phyloP scores from a whole-genome alignment of 805 yeast genomes.

The Lipomyces sp. region DNA sequence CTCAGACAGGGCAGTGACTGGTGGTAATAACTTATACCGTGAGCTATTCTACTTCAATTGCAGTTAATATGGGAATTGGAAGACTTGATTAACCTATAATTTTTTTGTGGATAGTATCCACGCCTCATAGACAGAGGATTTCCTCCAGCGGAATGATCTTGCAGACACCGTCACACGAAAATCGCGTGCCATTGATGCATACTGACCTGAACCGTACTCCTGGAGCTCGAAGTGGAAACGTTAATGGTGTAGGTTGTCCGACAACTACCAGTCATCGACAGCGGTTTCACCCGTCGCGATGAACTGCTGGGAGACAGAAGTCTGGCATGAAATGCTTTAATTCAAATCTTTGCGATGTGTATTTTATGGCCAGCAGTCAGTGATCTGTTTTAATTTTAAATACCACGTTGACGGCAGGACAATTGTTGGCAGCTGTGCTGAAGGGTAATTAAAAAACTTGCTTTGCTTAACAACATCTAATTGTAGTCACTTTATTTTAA shows the following conservation, averaged over 20 bases:
- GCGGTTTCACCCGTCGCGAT: neutral
- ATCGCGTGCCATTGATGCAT: conserved; percentile 1
- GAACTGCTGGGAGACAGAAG: neutral
- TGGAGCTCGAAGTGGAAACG: conserved; percentile 3
- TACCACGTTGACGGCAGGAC: neutral
- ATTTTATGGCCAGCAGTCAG: neutral
- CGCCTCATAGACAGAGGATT: neutral
- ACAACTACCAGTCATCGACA: neutral
- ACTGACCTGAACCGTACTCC: neutral
- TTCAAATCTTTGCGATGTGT: neutral
- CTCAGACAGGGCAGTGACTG: neutral
- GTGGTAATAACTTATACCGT: neutral
- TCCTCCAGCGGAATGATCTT: neutral
- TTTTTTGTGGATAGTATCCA: neutral
- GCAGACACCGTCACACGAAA: conserved; percentile 1
- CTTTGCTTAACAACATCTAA: too few relatives aligned
- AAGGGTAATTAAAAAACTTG: neutral
- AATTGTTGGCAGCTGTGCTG: neutral
- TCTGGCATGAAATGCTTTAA: neutral
- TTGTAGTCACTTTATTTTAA: too few relatives aligned
- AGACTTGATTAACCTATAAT: neutral
- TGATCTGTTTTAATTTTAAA: neutral
- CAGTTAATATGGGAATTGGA: neutral
- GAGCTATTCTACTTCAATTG: neutral
- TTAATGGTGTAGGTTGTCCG: neutral